Conservation (phyloP, 129 eudicot species). For the Deinandra increscens region DNA sequence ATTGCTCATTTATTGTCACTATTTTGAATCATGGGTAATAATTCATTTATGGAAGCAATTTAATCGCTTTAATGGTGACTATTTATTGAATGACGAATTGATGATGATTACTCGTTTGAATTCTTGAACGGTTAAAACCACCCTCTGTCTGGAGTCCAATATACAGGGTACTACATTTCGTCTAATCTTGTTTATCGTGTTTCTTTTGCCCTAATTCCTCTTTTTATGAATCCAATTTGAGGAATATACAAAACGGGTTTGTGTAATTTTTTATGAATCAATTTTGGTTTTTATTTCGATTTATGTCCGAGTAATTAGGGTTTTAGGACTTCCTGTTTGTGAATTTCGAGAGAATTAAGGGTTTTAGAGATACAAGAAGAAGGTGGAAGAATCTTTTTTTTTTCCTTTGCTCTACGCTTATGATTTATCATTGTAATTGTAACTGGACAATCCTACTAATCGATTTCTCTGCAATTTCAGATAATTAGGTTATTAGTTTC, state of each 20-base stretch:
- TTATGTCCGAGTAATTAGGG: neutral
- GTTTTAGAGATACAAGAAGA: constrained; percentile 12
- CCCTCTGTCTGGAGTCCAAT: neutral
- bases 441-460: neutral
- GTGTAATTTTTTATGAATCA: neutral
- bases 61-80: constrained; percentile 11
- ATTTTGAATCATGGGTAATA: neutral
- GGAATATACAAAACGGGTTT: neutral
- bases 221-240: neutral
- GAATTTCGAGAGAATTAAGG: constrained; percentile 12
- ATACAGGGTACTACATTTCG: constrained; percentile 1
- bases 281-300: neutral
- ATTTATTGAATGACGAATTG: neutral
- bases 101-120: constrained; percentile 6
- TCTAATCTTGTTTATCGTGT: neutral
- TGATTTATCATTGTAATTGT: neutral
- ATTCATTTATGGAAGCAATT: constrained; percentile 21
- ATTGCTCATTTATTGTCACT: constrained; percentile 11
- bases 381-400: neutral
- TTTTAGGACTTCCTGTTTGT: constrained; percentile 1
- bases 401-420: constrained; percentile 7
- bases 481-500: constrained; percentile 11
- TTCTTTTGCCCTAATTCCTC: constrained; percentile 13
- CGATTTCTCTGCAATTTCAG: constrained; percentile 18
- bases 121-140: constrained; percentile 23